Evolutionary conservation across 2,329 filamentous ascomycete genomes (phyloP), one percentile per base, ranked within the genome.

Genomic region (Cladophialophora exuberans): DNA sequence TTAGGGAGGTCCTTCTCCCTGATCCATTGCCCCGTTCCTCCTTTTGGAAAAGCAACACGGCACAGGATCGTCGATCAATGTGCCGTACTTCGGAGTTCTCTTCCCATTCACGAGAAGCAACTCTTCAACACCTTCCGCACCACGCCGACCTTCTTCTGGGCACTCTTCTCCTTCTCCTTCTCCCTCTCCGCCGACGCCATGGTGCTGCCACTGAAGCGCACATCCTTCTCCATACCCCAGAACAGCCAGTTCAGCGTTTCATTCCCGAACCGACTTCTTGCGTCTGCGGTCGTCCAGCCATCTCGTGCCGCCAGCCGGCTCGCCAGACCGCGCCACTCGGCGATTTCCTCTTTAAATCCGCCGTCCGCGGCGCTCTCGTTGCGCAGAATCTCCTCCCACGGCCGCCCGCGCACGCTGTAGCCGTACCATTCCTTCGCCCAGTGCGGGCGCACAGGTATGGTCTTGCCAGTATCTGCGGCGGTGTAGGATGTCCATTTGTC

Each of bases 191-290:
- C 45, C 7, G 42, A 18, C 13, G 28, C 28, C 10, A 28, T 39
- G 66, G 76, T 35, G 7, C 42, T 13, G 7, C 23, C 53, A 22
- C 39, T 41, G 20, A 35, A 6, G 18, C 2, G 69, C 69, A 1
- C 74, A 72, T 2, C 66, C 59, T 41, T 52, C 7, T 52, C 39
- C 10, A 64, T 23, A 20, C 69, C 67, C 43, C 69, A 73, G 38
- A 64, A 66, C 43, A 61, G n/a, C 33, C 15, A 20, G 45, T 31
- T 61, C 52, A 13, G 59, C 62, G 15, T 66, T 17, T 61, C 58
- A 31, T 61, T 61, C 13, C 58, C 58, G 30, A 58, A 61, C 23
- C 51, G 38, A 13, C n/a, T 20, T 30, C 55, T 39, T 11, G 58
- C 58, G 30, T 58, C 54, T 3, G 25, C n/a, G 20, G 48, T 42